Percentiles rank a stretch among this genome's conserved stretches.
phyloP scores from a whole-genome alignment of 768 basidiomycete genomes.

The Gymnopilus dilepis region DNA sequence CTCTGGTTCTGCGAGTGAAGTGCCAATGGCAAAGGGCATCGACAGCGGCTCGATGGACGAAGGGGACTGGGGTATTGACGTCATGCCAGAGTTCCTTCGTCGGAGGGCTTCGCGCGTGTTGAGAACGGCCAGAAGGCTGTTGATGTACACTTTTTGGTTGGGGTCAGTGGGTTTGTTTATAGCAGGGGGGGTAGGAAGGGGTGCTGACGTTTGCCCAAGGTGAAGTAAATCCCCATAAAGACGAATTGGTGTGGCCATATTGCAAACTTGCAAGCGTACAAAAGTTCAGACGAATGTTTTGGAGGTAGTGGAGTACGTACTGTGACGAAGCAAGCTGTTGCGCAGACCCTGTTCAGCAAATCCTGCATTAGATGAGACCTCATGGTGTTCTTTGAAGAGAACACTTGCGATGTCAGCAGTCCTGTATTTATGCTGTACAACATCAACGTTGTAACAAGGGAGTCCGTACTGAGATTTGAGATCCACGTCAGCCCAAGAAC shows the following conservation, averaged over 20 bases:
- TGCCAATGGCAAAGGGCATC: constrained; percentile 11
- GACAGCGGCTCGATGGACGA: constrained; percentile 26
- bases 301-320: constrained; percentile 4
- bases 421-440: constrained; percentile 33
- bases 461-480: constrained; percentile 23
- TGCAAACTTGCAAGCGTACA: constrained; percentile 20
- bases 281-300: not conserved
- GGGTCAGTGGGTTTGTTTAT: not conserved
- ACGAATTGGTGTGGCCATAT: constrained; percentile 34
- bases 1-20: not conserved
- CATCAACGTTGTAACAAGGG: constrained; percentile 31
- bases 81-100: constrained; percentile 27
- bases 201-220: constrained; percentile 31
- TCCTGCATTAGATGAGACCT: not conserved
- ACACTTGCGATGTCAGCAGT: constrained; percentile 29
- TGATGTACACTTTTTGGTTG: constrained; percentile 33
- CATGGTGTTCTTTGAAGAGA: not conserved
- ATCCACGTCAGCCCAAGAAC: not conserved
- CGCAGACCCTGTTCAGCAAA: constrained; percentile 23
- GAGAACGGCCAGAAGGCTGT: constrained; percentile 40
- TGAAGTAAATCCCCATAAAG: constrained; percentile 34
- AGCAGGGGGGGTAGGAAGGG: not conserved
- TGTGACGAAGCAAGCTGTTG: constrained; percentile 34
- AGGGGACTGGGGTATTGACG: constrained; percentile 29
- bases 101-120: constrained; percentile 34